Percentiles rank a stretch among this genome's conserved stretches.
Conservation (phyloP, 129 eudicot species). For the Centaurea solstitialis region DNA sequence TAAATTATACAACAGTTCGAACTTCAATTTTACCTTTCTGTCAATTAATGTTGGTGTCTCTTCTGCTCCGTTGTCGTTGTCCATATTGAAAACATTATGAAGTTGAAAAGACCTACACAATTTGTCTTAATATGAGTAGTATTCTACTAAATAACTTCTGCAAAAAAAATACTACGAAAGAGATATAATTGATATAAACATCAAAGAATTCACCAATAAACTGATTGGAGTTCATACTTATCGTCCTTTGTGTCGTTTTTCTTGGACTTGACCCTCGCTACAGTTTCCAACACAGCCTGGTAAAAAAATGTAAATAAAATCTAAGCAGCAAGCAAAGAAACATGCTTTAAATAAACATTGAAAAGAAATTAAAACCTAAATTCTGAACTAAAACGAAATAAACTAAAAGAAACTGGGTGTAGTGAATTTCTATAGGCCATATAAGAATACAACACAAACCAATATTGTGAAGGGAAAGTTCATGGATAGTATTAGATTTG, state of each 20-base stretch:
- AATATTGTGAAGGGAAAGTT: neutral
- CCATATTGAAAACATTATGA: slow-evolving; percentile 91
- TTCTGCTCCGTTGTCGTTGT: slow-evolving; percentile 90
- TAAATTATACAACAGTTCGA: slow-evolving; percentile 6
- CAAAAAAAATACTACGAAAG: neutral
- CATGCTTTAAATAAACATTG: slow-evolving; percentile 6
- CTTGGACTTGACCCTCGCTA: slow-evolving; percentile 98
- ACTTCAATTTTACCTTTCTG: slow-evolving; percentile 59
- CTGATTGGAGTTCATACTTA: slow-evolving; percentile 52
- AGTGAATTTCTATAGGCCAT: neutral
- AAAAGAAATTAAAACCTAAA: neutral
- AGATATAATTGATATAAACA: slow-evolving; percentile 4
- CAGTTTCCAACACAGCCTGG: slow-evolving; percentile 99
- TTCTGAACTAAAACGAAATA: neutral
- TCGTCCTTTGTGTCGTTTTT: slow-evolving; percentile 97
- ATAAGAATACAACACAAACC: neutral
- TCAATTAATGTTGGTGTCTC: slow-evolving; percentile 94
- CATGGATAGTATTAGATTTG: neutral
- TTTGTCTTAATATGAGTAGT: slow-evolving; percentile 17
- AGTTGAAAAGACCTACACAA: slow-evolving; percentile 75
- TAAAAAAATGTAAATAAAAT: slow-evolving; percentile 21
- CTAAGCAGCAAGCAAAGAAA: slow-evolving; percentile 30
- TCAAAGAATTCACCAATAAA: neutral
- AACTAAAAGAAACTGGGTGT: neutral
- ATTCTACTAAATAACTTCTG: neutral